phyloP scores from a whole-genome alignment of 2,329 filamentous ascomycete species.

The Monosporascus sp. region DNA sequence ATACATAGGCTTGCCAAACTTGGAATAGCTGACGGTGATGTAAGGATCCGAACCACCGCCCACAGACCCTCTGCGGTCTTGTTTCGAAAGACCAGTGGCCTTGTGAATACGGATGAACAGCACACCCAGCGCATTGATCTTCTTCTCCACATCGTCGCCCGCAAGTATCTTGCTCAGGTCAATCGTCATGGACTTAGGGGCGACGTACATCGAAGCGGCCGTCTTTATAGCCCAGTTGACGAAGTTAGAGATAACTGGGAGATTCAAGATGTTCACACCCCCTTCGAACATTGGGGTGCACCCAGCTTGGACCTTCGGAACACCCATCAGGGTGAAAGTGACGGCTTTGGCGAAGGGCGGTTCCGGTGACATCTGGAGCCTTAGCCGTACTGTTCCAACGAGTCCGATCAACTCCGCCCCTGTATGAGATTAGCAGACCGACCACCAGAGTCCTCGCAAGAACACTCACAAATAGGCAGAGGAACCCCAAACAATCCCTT shows the following conservation, averaged over 20 bases:
- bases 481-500: constrained; percentile 86
- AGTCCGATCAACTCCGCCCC: constrained; percentile 82
- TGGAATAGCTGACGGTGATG: constrained; percentile 90
- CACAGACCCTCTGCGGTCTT: constrained; percentile 74
- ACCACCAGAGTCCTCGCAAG: neutral
- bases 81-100: constrained; percentile 82
- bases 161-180: constrained; percentile 87
- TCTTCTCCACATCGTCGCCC: constrained; percentile 88
- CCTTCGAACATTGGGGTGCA: constrained; percentile 90
- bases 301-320: constrained; percentile 82
- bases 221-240: constrained; percentile 92
- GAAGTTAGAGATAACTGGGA: constrained; percentile 91
- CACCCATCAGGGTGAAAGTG: constrained; percentile 90
- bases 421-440: constrained; percentile 14
- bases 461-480: constrained; percentile 63
- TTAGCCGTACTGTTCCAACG: constrained; percentile 80
- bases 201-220: constrained; percentile 85
- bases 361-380: constrained; percentile 81
- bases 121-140: constrained; percentile 79
- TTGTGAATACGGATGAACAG: constrained; percentile 90
- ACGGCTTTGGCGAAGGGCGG: constrained; percentile 89
- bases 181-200: constrained; percentile 88
- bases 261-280: constrained; percentile 84
- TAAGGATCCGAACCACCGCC: constrained; percentile 92
- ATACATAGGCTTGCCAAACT: constrained; percentile 97